A percentile compares a stretch with the other conserved stretches of the same genome.
Evolutionary conservation across 805 yeast genomes (phyloP).

Genomic region (Candida nemodendra): DNA sequence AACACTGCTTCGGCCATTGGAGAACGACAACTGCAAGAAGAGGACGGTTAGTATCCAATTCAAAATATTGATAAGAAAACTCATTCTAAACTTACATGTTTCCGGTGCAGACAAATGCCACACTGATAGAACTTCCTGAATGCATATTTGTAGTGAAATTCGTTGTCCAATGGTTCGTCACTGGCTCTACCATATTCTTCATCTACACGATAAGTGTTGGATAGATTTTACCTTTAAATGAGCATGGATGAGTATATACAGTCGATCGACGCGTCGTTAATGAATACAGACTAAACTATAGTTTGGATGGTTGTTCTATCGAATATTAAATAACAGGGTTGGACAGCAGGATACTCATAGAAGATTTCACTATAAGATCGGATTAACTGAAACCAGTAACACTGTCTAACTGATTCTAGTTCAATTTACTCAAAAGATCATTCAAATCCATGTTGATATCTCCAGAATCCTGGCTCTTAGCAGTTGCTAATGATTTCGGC

Average conservation of each 20-base stretch:
- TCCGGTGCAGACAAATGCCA: constrained; percentile 90
- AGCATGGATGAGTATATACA: too few species aligned
- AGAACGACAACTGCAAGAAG: constrained; percentile 74
- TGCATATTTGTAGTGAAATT: too few species aligned
- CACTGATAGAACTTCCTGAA: too few species aligned
- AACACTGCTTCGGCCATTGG: constrained; percentile 98
- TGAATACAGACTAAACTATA: not conserved
- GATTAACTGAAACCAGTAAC: too few species aligned
- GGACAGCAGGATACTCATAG: too few species aligned
- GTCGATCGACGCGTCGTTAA: constrained; percentile 17
- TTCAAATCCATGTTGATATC: constrained; percentile 19
- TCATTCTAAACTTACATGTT: constrained; percentile 57
- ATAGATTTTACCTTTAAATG: too few species aligned
- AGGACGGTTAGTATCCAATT: not conserved
- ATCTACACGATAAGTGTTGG: not conserved
- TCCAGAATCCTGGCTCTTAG: constrained; percentile 4
- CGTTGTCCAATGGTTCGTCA: too few species aligned
- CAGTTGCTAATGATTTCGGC: constrained; percentile 2
- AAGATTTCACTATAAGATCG: too few species aligned
- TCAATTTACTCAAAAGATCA: constrained; percentile 21
- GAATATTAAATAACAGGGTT: too few species aligned
- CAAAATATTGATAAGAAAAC: not conserved
- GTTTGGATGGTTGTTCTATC: too few species aligned
- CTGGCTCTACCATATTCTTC: too few species aligned
- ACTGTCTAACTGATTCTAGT: too few species aligned